These are phyloP conservation scores for Gamsiella multidivaricata DNA, from an alignment of 192 early-diverging fungal genomes.

Conservation along the genomic window DNA sequence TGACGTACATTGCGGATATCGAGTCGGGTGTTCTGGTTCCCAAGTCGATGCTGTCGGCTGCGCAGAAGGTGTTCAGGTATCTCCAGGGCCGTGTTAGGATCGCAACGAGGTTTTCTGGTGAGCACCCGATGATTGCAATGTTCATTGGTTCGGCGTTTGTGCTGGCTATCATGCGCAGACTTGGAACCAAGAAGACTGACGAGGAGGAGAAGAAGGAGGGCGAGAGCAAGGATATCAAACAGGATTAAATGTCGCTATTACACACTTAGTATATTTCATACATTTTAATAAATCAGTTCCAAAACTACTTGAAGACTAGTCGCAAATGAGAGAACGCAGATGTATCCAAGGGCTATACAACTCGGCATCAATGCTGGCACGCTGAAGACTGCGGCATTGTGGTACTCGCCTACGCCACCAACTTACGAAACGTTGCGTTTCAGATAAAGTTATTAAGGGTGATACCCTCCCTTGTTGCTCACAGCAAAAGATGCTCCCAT, in stretches of 20 bases:
- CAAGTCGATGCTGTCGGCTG: slow-evolving; percentile 24
- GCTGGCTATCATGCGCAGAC: slow-evolving; percentile 27
- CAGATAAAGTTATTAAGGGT: too few relatives aligned
- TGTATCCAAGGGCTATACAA: not conserved
- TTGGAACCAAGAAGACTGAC: slow-evolving; percentile 11
- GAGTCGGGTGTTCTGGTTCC: slow-evolving; percentile 22
- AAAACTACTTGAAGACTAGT: too few relatives aligned
- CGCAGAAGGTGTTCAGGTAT: slow-evolving; percentile 34
- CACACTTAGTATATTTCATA: not conserved
- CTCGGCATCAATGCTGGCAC: not conserved
- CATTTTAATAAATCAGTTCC: too few relatives aligned
- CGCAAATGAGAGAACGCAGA: not conserved
- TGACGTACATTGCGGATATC: slow-evolving; percentile 27
- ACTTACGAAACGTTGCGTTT: not conserved
- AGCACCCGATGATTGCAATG: slow-evolving; percentile 21
- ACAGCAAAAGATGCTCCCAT: too few relatives aligned
- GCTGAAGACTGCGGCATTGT: not conserved
- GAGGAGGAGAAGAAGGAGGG: slow-evolving; percentile 12
- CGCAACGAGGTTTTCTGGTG: not conserved
- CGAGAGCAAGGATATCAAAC: slow-evolving; percentile 33
- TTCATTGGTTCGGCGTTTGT: slow-evolving; percentile 16
- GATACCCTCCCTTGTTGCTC: too few relatives aligned
- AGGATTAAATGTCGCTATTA: slow-evolving; percentile 8
- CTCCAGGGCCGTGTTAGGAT: not conserved
- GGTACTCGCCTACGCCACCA: too few relatives aligned